Percentiles rank a stretch among this genome's conserved stretches.
Conservation (phyloP, 805 yeast species). For the Schizosaccharomyces japonicus region DNA sequence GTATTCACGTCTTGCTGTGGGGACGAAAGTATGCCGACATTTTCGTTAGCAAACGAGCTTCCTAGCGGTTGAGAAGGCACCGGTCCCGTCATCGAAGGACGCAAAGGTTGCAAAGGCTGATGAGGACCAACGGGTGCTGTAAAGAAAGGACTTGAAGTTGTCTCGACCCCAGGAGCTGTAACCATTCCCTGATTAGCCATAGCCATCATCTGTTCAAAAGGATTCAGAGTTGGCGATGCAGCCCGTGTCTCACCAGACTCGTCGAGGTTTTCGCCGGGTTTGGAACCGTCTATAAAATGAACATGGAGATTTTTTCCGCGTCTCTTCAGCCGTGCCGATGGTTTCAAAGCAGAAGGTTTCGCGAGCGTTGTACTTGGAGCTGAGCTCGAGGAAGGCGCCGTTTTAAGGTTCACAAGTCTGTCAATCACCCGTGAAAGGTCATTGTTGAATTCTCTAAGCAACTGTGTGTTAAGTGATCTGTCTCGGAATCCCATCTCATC, state of each 20-base stretch:
- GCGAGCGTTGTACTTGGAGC: neutral
- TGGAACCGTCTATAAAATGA: neutral
- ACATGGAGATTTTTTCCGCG: neutral
- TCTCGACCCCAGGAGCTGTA: neutral
- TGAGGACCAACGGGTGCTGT: neutral
- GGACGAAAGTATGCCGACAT: too few species aligned
- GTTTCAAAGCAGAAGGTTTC: neutral
- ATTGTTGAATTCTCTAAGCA: neutral
- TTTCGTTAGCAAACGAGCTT: too few species aligned
- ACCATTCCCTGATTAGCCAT: conserved; percentile 1
- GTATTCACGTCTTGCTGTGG: too few species aligned
- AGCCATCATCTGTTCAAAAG: conserved; percentile 5
- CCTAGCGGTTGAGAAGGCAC: neutral
- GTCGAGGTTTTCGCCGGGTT: neutral
- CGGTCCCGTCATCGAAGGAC: neutral
- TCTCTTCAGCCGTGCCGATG: neutral
- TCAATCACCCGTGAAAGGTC: neutral
- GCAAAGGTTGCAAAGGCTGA: neutral
- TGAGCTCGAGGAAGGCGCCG: neutral
- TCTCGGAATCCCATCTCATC: conserved; percentile 1
- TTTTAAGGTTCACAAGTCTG: neutral
- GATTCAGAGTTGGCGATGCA: conserved; percentile 1
- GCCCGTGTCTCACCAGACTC: neutral
- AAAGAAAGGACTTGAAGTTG: conserved; percentile 1
- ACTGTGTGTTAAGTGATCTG: neutral